A percentile compares a stretch with the other conserved stretches of the same genome.
phyloP scores from a whole-genome alignment of 768 basidiomycete genomes.

The Tricholoma terreum region DNA sequence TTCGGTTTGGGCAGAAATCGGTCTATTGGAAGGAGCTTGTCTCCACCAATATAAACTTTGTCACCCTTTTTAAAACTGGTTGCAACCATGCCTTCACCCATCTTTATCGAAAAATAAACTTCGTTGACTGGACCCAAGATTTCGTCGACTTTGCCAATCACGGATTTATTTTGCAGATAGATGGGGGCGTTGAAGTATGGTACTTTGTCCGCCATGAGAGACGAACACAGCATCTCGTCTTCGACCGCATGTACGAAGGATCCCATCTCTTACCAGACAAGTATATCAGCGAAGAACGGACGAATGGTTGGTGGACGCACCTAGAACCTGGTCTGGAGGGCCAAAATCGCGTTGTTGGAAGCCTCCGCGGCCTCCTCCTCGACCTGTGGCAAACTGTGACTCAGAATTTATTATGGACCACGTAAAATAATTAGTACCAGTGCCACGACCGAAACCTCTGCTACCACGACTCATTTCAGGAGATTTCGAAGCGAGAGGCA shows the following conservation, averaged over 20 bases:
- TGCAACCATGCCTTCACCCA: slow-evolving; percentile 94
- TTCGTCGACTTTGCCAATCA: slow-evolving; percentile 97
- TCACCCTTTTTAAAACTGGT: slow-evolving; percentile 96
- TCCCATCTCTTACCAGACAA: slow-evolving; percentile 71
- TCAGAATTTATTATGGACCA: neutral
- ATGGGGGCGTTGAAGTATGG: slow-evolving; percentile 99
- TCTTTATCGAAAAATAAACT: slow-evolving; percentile 97
- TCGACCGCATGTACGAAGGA: slow-evolving; percentile 93
- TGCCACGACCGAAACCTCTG: slow-evolving; percentile 55
- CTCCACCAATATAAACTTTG: slow-evolving; percentile 96
- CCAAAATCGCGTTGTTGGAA: slow-evolving; percentile 70
- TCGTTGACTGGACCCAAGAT: slow-evolving; percentile 99
- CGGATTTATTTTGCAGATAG: slow-evolving; percentile 93
- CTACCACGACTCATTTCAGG: slow-evolving; percentile 50
- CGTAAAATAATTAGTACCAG: slow-evolving; percentile 32
- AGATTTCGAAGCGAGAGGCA: neutral
- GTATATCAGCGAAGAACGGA: slow-evolving; percentile 8
- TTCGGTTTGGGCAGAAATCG: slow-evolving; percentile 97
- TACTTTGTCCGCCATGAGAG: slow-evolving; percentile 82
- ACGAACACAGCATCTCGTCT: slow-evolving; percentile 96
- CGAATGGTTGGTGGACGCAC: slow-evolving; percentile 34
- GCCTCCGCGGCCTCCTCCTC: slow-evolving; percentile 68
- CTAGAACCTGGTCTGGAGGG: slow-evolving; percentile 77
- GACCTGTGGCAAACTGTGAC: slow-evolving; percentile 37
- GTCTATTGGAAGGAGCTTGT: slow-evolving; percentile 95